A percentile compares a stretch with the other conserved stretches of the same genome.
Conservation (phyloP, 345 rosid species). For the Salix brachista region DNA sequence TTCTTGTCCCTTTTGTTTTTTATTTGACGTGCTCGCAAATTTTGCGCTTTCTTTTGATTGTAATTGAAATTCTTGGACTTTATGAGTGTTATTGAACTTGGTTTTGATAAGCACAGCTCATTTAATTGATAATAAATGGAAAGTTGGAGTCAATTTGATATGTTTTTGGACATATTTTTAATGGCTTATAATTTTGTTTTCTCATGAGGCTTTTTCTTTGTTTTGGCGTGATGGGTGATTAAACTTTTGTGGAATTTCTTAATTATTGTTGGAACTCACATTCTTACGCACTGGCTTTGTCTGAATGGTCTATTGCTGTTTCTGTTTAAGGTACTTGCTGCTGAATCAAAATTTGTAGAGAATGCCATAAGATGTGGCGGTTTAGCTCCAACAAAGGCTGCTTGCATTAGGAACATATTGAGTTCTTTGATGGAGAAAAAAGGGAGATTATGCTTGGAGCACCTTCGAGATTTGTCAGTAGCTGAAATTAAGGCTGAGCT, state of each 20-base stretch:
- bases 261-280: neutral
- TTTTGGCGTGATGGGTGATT: neutral
- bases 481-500: conserved; percentile 76
- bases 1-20: no score
- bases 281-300: neutral
- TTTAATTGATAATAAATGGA: no score
- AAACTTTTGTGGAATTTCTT: neutral
- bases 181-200: no score
- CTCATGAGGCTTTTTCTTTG: neutral
- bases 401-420: conserved; percentile 69
- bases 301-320: neutral
- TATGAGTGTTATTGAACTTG: no score
- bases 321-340: conserved; percentile 57
- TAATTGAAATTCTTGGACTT: no score
- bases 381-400: conserved; percentile 72
- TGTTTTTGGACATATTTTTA: no score
- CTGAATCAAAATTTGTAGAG: conserved; percentile 57
- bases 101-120: no score
- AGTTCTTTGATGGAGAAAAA: conserved; percentile 50
- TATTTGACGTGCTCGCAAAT: no score
- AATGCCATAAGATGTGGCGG: conserved; percentile 86
- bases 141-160: no score
- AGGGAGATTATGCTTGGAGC: conserved; percentile 76
- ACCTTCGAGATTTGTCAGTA: conserved; percentile 53
- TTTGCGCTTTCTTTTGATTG: no score